A percentile compares a stretch with the other conserved stretches of the same genome.
Conservation (phyloP, 2,329 filamentous ascomycete genomes). For the Chalaropsis ovoidea region DNA sequence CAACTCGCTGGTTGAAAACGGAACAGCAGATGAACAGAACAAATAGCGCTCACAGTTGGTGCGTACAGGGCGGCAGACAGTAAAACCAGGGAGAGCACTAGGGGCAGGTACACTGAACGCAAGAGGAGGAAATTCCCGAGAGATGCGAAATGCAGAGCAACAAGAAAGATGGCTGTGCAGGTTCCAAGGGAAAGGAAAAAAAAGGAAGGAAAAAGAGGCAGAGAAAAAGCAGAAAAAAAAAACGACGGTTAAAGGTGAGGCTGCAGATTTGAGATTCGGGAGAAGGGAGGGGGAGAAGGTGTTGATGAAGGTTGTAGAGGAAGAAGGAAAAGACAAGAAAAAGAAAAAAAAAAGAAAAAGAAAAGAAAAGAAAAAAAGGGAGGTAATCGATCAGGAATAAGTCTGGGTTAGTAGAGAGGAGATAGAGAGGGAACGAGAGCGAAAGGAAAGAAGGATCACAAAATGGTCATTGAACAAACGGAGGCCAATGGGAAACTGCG, state of each 20-base stretch:
- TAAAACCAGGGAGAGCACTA: slow-evolving; percentile 3
- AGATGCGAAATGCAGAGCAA: slow-evolving; percentile 14
- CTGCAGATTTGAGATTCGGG: background rate
- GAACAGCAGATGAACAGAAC: background rate
- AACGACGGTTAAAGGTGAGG: background rate
- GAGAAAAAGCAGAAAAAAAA: background rate
- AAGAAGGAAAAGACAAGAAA: background rate
- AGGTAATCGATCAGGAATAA: background rate
- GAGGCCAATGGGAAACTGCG: slow-evolving; percentile 1
- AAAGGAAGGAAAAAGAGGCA: background rate
- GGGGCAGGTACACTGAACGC: background rate
- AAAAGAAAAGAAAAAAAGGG: slow-evolving; percentile 2
- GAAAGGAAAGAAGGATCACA: slow-evolving; percentile 2
- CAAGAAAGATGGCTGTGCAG: slow-evolving; percentile 14
- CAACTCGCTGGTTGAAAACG: slow-evolving; percentile 15
- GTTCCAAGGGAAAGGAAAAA: background rate
- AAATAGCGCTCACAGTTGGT: slow-evolving; percentile 4
- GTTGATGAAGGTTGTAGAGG: background rate
- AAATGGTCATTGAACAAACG: slow-evolving; percentile 8
- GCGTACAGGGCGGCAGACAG: background rate
- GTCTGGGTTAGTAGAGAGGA: background rate
- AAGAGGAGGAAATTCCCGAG: slow-evolving; percentile 11
- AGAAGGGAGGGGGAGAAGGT: background rate
- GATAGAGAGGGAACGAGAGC: background rate
- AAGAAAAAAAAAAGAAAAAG: slow-evolving; percentile 9